Evolutionary conservation across 352 stramenopile genomes (phyloP), one percentile per base, ranked within the genome.

Genomic region (Pythium folliculosum): DNA sequence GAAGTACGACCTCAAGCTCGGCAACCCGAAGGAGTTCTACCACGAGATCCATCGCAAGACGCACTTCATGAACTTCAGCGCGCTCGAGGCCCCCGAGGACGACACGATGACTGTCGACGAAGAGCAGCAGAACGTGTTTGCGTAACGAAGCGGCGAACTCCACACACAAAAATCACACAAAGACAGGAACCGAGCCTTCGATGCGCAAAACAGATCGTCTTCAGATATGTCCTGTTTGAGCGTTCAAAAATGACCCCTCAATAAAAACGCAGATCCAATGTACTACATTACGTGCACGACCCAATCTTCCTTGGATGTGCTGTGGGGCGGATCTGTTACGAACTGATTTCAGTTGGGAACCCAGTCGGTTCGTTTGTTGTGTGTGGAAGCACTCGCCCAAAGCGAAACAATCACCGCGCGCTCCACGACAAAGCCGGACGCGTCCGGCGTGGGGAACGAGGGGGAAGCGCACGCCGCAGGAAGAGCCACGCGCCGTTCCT

Each of bases 11-110:
- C 78, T 99, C 40, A 98, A 97, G 71, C 88, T 99, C 40, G 97
- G 97, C 69, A 97, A 98, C 72, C 98, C 98, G n/a, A 98, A 99
- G 75, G 94, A 96, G 63, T 99, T 99, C 73, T 99, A 99, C 81
- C 89, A 99, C 68, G 97, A 99, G 76, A 92, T 97, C 65, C 98
- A 99, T 71, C 91, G 98, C 63, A 98, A 98, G 76, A 97, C 97
- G 67, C 97, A 99, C 81, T 99, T 99, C 72, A 95, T 99, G 73
- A 98, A 98, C 71, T 99, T 99, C 70, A 98, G 96, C 57, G 92
- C 97, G 60, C 97, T 99, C 73, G 97, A 99, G 69, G 93, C 97
- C 44, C 90, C 81, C 6, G 92, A 98, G 38, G 90, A 97, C 19
- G 82, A 89, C 35, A 82, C 90, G 58, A 79, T 88, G 55, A 90